phyloP scores from a whole-genome alignment of 805 yeast species.

The Metschnikowia arizonensis region DNA sequence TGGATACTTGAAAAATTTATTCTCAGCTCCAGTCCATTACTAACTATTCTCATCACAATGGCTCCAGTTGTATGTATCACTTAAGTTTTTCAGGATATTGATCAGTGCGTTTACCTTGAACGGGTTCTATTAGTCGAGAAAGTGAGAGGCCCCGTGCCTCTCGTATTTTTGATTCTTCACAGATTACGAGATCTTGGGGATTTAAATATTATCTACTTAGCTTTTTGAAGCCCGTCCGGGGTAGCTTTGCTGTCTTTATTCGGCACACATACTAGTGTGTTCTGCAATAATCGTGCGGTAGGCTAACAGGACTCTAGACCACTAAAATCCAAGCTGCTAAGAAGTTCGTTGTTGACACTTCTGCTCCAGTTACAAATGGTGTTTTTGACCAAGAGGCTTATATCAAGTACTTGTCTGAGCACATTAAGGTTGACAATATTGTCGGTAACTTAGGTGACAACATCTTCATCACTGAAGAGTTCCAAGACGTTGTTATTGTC shows the following conservation, averaged over 20 bases:
- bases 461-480: constrained; percentile 82
- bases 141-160: background rate
- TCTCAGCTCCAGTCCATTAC: constrained; percentile 4
- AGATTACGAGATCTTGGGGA: constrained; percentile 1
- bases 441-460: constrained; percentile 96
- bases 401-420: constrained; percentile 97
- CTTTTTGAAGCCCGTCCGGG: constrained; percentile 37
- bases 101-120: constrained; percentile 34
- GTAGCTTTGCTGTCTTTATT: constrained; percentile 47
- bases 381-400: constrained; percentile 96
- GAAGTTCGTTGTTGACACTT: constrained; percentile 92
- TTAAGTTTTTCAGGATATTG: constrained; percentile 18
- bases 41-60: constrained; percentile 43
- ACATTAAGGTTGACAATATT: constrained; percentile 97
- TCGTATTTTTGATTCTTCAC: constrained; percentile 2
- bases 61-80: constrained; percentile 85
- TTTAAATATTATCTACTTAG: constrained; percentile 11
- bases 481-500: constrained; percentile 83
- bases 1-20: constrained; percentile 1
- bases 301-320: constrained; percentile 70
- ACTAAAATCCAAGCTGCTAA: constrained; percentile 71
- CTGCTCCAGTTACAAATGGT: constrained; percentile 96
- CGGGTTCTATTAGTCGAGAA: constrained; percentile 24
- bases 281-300: constrained; percentile 54
- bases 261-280: constrained; percentile 17